Conservation (phyloP, 345 rosid genomes). For the Brassica incana region DNA sequence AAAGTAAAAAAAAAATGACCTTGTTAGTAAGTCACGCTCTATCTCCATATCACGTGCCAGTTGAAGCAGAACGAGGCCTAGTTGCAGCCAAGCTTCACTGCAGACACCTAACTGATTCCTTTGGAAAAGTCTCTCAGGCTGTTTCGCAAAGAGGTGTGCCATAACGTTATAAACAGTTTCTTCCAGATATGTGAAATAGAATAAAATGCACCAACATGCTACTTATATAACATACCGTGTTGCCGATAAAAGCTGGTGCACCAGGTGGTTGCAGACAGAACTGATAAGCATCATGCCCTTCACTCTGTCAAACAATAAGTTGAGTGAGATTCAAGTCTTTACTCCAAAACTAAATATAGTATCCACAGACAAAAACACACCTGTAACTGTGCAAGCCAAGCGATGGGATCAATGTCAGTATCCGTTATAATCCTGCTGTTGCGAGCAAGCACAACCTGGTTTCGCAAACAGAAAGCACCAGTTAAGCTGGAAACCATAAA, state of each 20-base stretch:
- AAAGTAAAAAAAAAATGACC: slow-evolving; percentile 39
- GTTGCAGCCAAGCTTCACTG: slow-evolving; percentile 98
- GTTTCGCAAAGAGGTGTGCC: slow-evolving; percentile 52
- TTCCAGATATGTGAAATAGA: neutral
- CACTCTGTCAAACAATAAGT: slow-evolving; percentile 47
- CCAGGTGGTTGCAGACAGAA: slow-evolving; percentile 89
- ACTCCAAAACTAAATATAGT: neutral
- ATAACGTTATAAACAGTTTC: neutral
- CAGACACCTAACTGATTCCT: slow-evolving; percentile 65
- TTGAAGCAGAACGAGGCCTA: slow-evolving; percentile 73
- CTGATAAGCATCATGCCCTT: slow-evolving; percentile 85
- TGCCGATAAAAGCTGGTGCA: slow-evolving; percentile 92
- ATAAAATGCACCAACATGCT: neutral
- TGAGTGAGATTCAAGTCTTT: neutral
- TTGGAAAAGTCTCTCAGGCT: slow-evolving; percentile 98
- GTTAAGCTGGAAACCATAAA: neutral
- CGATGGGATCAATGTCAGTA: slow-evolving; percentile 67
- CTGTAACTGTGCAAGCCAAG: slow-evolving; percentile 84
- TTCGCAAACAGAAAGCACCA: slow-evolving; percentile 11
- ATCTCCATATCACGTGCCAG: slow-evolving; percentile 71
- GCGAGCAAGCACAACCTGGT: slow-evolving; percentile 88
- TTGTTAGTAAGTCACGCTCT: slow-evolving; percentile 80
- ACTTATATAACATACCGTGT: slow-evolving; percentile 61
- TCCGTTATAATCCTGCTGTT: slow-evolving; percentile 72
- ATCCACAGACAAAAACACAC: slow-evolving; percentile 38